A percentile compares a stretch with the other conserved stretches of the same genome.
Evolutionary conservation across 2,329 filamentous ascomycete species (phyloP).

Genomic region (Aspergillus glaucus): DNA sequence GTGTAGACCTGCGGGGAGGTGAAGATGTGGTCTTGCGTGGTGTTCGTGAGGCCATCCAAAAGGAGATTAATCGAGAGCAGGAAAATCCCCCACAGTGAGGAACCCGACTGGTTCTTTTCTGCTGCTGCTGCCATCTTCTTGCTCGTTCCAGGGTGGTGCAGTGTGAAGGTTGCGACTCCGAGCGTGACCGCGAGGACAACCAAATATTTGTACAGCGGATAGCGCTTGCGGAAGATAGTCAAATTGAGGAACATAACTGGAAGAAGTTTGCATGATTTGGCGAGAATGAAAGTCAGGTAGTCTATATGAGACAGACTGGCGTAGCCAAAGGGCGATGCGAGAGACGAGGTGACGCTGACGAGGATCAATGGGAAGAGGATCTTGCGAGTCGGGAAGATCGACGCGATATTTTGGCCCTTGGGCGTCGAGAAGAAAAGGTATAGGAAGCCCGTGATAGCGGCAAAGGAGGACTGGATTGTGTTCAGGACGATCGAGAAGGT

Average conservation of each 20-base stretch:
- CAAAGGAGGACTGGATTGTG: constrained; percentile 88
- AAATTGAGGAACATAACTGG: constrained; percentile 97
- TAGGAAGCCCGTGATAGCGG: constrained; percentile 70
- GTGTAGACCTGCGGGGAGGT: constrained; percentile 56
- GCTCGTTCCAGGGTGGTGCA: constrained; percentile 65
- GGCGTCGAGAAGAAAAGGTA: constrained; percentile 68
- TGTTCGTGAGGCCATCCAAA: constrained; percentile 94
- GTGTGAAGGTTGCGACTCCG: constrained; percentile 89
- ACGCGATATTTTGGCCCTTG: constrained; percentile 37
- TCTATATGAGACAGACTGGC: constrained; percentile 88
- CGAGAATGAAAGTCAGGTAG: constrained; percentile 95
- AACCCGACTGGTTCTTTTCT: constrained; percentile 53
- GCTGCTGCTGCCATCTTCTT: constrained; percentile 45
- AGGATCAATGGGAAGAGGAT: constrained; percentile 76
- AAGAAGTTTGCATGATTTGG: constrained; percentile 97
- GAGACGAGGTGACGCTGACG: constrained; percentile 78
- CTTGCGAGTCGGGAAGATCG: constrained; percentile 66
- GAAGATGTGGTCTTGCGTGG: constrained; percentile 94
- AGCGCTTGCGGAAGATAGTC: constrained; percentile 79
- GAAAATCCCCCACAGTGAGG: constrained; percentile 66
- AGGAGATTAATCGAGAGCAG: constrained; percentile 83
- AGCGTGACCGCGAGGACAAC: constrained; percentile 86
- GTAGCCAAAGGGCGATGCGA: constrained; percentile 94
- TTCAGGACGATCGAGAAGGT: constrained; percentile 93
- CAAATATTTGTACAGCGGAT: constrained; percentile 93